A percentile compares a stretch with the other conserved stretches of the same genome.
Evolutionary conservation across 495 filamentous ascomycete genomes (phyloP).

Genomic region (Hypoxylon perforatum): DNA sequence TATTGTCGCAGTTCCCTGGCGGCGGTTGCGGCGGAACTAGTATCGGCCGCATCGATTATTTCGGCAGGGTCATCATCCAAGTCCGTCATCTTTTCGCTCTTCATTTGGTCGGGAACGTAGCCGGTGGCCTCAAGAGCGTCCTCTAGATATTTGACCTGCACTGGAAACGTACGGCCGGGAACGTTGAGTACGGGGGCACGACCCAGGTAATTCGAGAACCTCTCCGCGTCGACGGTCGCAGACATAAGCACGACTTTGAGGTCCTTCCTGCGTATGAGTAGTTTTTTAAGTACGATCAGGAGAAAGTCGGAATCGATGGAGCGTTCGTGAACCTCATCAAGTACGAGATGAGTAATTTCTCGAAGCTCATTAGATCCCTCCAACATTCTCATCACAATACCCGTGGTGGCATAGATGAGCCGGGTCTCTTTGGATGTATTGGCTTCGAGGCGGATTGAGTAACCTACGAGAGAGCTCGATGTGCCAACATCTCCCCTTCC

Average conservation of each 20-base stretch:
- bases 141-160: conserved; percentile 86
- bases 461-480: conserved; percentile 84
- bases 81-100: conserved; percentile 58
- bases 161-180: conserved; percentile 93
- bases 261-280: conserved; percentile 76
- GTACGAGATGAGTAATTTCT: conserved; percentile 90
- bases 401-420: conserved; percentile 86
- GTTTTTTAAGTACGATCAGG: conserved; percentile 85
- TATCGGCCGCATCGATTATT: conserved; percentile 58
- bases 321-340: conserved; percentile 96
- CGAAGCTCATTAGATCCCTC: conserved; percentile 85
- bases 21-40: conserved; percentile 59
- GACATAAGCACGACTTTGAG: conserved; percentile 93
- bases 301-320: conserved; percentile 97
- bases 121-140: conserved; percentile 88
- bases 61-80: conserved; percentile 66
- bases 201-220: conserved; percentile 87
- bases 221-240: conserved; percentile 90
- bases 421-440: conserved; percentile 82
- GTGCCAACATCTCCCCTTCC: conserved; percentile 83
- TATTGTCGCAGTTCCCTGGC: conserved; percentile 73
- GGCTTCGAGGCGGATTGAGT: conserved; percentile 90
- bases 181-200: conserved; percentile 87
- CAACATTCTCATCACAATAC: conserved; percentile 97
- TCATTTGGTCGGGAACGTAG: conserved; percentile 68